Conservation (phyloP, 345 rosid genomes). For the Cardamine resedifolia region DNA sequence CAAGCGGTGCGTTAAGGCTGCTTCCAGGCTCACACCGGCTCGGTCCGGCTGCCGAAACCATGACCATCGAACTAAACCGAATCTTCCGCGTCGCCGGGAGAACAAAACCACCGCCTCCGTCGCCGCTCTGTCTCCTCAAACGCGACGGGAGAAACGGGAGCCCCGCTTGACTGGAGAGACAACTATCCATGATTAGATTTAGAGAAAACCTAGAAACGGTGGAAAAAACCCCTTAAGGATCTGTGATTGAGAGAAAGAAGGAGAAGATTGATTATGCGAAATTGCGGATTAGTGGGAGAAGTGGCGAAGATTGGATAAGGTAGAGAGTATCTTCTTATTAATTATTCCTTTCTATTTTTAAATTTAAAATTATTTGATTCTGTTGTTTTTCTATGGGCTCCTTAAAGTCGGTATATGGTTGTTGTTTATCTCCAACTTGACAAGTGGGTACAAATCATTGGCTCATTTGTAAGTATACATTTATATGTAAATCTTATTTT, state of each 20-base stretch:
- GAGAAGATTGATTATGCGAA: not conserved
- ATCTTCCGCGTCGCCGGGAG: not conserved
- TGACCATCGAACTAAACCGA: not conserved
- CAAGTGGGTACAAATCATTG: conserved; percentile 9
- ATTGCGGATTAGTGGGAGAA: conserved; percentile 35
- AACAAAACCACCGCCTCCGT: conserved; percentile 23
- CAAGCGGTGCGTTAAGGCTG: conserved; percentile 80
- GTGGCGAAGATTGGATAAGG: conserved; percentile 38
- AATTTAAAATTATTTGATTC: conserved; percentile 10
- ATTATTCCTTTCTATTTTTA: not conserved
- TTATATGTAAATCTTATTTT: not conserved
- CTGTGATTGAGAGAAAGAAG: not conserved
- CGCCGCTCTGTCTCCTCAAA: conserved; percentile 35
- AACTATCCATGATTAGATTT: conserved; percentile 53
- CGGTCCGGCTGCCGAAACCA: conserved; percentile 53
- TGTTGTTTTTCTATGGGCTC: conserved; percentile 31
- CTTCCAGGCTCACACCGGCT: conserved; percentile 84
- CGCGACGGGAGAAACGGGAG: conserved; percentile 40
- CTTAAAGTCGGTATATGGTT: conserved; percentile 16
- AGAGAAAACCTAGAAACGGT: conserved; percentile 4
- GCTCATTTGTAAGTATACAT: not conserved
- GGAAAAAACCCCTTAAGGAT: not conserved
- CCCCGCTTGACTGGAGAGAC: conserved; percentile 43
- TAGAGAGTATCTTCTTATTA: conserved; percentile 23
- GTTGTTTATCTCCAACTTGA: conserved; percentile 11